Evolutionary conservation across 2,329 filamentous ascomycete species (phyloP).

Genomic region (Cadophora luteo-olivacea): DNA sequence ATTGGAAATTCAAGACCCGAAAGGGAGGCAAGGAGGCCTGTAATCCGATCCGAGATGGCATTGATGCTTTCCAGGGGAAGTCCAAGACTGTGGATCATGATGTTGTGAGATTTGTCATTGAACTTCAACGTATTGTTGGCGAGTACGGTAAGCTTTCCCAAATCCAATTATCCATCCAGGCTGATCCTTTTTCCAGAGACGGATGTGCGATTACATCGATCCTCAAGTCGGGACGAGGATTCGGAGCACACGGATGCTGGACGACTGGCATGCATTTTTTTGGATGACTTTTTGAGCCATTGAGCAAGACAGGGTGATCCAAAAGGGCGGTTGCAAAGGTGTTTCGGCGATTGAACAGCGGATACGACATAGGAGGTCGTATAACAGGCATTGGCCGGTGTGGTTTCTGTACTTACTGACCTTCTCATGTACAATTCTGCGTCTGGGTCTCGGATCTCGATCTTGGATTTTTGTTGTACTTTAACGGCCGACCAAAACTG

Average conservation of each 20-base stretch:
- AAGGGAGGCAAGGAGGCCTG: conserved; percentile 44
- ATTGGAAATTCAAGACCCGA: conserved; percentile 44
- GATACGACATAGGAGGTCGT: background rate
- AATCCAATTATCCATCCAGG: conserved; percentile 9
- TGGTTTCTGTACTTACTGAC: conserved; percentile 15
- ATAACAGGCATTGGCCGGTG: conserved; percentile 3
- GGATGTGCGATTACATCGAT: conserved; percentile 35
- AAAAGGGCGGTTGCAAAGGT: background rate
- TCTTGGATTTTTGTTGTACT: conserved; percentile 8
- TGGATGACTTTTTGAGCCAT: conserved; percentile 42
- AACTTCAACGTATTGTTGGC: conserved; percentile 35
- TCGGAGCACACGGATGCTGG: conserved; percentile 40
- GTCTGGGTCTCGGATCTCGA: background rate
- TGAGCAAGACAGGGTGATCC: conserved; percentile 23
- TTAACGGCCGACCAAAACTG: conserved; percentile 5
- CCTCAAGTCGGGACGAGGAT: conserved; percentile 25
- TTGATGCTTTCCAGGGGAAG: conserved; percentile 39
- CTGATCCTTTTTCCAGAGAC: conserved; percentile 34
- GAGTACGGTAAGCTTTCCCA: conserved; percentile 38
- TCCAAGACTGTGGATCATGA: conserved; percentile 32
- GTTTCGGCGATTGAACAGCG: conserved; percentile 2
- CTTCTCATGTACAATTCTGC: conserved; percentile 12
- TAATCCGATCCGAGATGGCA: conserved; percentile 44
- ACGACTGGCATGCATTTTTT: conserved; percentile 41
- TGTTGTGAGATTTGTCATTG: conserved; percentile 36